Evolutionary conservation across 345 rosid genomes (phyloP), one percentile per base, ranked within the genome.

Genomic region (Eucalyptus cladocalyx): DNA sequence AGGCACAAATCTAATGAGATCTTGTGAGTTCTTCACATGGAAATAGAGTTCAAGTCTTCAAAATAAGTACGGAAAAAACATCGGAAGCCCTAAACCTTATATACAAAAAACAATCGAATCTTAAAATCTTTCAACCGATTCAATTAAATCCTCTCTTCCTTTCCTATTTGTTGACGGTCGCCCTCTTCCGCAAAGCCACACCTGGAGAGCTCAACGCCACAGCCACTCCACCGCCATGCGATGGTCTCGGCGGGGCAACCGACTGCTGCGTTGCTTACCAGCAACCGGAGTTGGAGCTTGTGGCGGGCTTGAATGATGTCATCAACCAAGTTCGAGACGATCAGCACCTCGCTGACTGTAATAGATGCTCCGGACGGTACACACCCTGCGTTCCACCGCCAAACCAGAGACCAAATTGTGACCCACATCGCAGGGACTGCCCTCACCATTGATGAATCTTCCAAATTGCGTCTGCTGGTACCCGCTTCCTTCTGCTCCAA

Each of bases 341-440:
- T 47, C 49, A 47, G 49, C 49, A 47, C 49, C 49, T 47, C 5
- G 49, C 49, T 4, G 49, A 47, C 0, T 47, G 53, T 50, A 5
- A 5, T 49, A 49, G 51, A 49, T 5, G 18, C 62, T 0, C 5
- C 15, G 7, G n/a, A 58, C 3, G 53, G 19, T 50, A 50, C 15
- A 58, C 67, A 26, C 28, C 8, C 8, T 62, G 72, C 9, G 2
- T 2, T 65, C 19, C 37, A 30, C 19, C 9, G 37, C 72, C 19
- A 5, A 8, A 8, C 76, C 2, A 2, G 37, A 7, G 6, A 65
- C 11, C 40, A n/a, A 5, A 8, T 16, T 67, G 23, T 69, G 26
- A 10, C 81, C 1, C 4, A 1, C 3, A 5, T 37, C 3, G 0
- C 8, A 34, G 43, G 81, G 4, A 1, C 81, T 0, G 11, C 42